A percentile compares a stretch with the other conserved stretches of the same genome.
These are phyloP conservation scores for Yamadazyma tumulicola DNA, from an alignment of 805 yeast genomes.

Conservation along the genomic window DNA sequence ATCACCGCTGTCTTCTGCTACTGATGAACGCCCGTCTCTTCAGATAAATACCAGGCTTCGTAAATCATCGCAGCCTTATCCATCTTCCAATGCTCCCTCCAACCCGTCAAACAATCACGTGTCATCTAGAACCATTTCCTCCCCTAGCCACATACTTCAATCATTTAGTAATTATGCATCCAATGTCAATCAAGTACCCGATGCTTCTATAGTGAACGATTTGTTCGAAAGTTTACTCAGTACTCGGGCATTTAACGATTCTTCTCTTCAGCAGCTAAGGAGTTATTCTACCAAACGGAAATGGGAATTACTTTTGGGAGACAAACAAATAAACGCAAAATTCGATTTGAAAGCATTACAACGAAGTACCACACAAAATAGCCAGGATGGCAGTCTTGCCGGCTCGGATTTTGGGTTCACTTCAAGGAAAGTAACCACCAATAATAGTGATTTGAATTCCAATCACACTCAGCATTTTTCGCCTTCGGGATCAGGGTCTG, in stretches of 20 bases:
- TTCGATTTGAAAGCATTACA: constrained; percentile 29
- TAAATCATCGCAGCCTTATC: neutral
- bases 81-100: neutral
- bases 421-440: neutral
- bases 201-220: constrained; percentile 31
- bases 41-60: neutral
- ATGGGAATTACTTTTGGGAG: constrained; percentile 43
- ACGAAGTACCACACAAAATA: constrained; percentile 2
- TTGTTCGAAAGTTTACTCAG: constrained; percentile 39
- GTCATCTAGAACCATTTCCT: no score
- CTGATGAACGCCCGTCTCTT: neutral
- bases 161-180: constrained; percentile 32
- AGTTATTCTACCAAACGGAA: constrained; percentile 34
- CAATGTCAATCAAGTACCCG: constrained; percentile 33
- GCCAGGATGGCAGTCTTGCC: neutral
- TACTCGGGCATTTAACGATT: constrained; percentile 34
- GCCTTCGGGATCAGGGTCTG: neutral
- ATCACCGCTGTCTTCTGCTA: constrained; percentile 1
- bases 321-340: constrained; percentile 33
- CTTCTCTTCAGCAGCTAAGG: constrained; percentile 28
- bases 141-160: constrained; percentile 22
- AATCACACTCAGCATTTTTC: neutral
- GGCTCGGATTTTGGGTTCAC: neutral
- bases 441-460: constrained; percentile 1
- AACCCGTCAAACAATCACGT: neutral